Base-by-base conservation (phyloP, 2,329 filamentous ascomycete genomes). In the Gaeumannomyces tritici region DNA sequence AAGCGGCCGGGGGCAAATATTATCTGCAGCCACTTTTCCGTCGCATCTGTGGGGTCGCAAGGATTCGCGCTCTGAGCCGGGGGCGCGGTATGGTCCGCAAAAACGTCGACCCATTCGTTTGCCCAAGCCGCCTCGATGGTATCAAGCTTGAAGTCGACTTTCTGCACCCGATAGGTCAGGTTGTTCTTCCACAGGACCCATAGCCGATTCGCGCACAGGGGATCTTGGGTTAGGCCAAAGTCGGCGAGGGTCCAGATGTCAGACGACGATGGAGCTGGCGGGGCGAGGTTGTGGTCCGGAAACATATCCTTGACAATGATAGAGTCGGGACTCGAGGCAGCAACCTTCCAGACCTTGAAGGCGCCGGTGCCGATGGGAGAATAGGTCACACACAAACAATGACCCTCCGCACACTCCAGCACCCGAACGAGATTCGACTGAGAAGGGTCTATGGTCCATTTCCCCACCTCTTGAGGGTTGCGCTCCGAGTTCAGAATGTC, bases 311-410 rank as follows among this genome's bases (percentile, higher is more conserved):
- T 83, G 18, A 96, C 79, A 11, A 86, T 80, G 26, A 91, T 73
- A 2, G 77, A 79, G 68, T 89, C 80, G 67, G 83, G 83, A 61
- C 87, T 84, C 67, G 87, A 84, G 24, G 89, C 83, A 61, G 84
- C 84, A n/a, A 86, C 75, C 66, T 78, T 81, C 91, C 93, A 99
- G 71, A 99, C 93, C 73, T 96, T 98, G 81, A 99, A 98, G 71
- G 93, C 89, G 47, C 95, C 90, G 55, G 87, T 84, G 33, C 92
- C 89, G 66, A 95, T 86, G 0, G 95, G 93, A 13, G 93, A 97
- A 73, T 92, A 96, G 11, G 91, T 93, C 51, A 91, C 86, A 61
- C 93, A 83, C 18, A 85, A 72, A 54, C 81, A 77, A 62, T 79
- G 78, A 21, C 83, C 83, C 29, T 79, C 76, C 55, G 72, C 77